Percentiles rank a stretch among this genome's conserved stretches.
phyloP scores from a whole-genome alignment of 164 flowering plant species.

The Kalanchoe fedtschenkoi region DNA sequence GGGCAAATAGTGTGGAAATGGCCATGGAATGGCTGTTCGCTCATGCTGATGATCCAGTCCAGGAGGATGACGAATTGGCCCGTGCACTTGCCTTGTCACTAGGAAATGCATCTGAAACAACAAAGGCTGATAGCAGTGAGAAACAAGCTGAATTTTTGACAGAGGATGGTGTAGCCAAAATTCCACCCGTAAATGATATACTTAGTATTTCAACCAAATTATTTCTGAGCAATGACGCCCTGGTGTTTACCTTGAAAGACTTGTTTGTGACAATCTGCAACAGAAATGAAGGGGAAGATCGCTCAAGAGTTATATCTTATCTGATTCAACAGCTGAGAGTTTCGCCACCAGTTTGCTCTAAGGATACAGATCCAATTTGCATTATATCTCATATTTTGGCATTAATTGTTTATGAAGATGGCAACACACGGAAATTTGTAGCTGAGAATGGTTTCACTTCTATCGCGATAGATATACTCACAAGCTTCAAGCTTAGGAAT shows the following conservation, averaged over 20 bases:
- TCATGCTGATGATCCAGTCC: constrained; percentile 89
- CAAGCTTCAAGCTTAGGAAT: constrained; percentile 34
- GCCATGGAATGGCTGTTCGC: constrained; percentile 94
- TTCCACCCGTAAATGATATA: constrained; percentile 79
- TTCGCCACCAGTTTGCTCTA: constrained; percentile 44
- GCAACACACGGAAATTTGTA: constrained; percentile 55
- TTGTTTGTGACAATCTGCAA: constrained; percentile 73
- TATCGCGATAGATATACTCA: constrained; percentile 45
- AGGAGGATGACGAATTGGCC: constrained; percentile 94
- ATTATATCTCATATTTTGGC: constrained; percentile 63
- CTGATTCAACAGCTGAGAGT: constrained; percentile 71
- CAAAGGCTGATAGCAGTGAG: constrained; percentile 53
- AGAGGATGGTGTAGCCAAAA: constrained; percentile 43
- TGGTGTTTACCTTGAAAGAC: constrained; percentile 73
- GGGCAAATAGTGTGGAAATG: constrained; percentile 87
- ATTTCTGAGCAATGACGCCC: constrained; percentile 56
- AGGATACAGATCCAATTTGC: constrained; percentile 45
- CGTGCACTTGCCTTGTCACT: constrained; percentile 88
- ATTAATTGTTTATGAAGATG: constrained; percentile 75
- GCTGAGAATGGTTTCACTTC: constrained; percentile 55
- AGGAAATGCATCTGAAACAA: constrained; percentile 61
- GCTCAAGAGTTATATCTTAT: constrained; percentile 54
- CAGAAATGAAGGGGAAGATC: constrained; percentile 78
- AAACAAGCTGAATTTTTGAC: constrained; percentile 34
- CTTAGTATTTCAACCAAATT: constrained; percentile 61